A percentile compares a stretch with the other conserved stretches of the same genome.
Conservation (phyloP, 352 stramenopile species). For the Phytophthora crassamura region DNA sequence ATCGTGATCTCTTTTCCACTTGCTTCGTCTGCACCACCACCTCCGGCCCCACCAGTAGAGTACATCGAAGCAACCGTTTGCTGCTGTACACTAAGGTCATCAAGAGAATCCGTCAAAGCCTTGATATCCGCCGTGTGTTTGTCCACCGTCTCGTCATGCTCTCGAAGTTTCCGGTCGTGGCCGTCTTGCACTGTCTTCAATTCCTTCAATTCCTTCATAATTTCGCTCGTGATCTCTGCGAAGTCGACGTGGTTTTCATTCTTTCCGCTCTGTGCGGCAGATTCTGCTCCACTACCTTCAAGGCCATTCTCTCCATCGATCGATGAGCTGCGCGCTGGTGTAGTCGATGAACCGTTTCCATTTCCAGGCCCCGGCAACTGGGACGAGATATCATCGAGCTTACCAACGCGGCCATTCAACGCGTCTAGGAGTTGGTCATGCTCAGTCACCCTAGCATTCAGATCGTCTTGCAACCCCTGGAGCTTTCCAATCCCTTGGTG, state of each 20-base stretch:
- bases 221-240: slow-evolving; percentile 15
- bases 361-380: slow-evolving; percentile 11
- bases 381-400: slow-evolving; percentile 36
- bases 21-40: slow-evolving; percentile 5
- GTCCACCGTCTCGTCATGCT: slow-evolving; percentile 49
- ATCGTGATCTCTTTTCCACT: slow-evolving; percentile 9
- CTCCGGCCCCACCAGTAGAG: slow-evolving; percentile 1
- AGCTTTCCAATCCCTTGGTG: slow-evolving; percentile 54
- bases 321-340: not conserved
- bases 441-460: slow-evolving; percentile 42
- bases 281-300: slow-evolving; percentile 2
- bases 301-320: slow-evolving; percentile 22
- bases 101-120: slow-evolving; percentile 48
- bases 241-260: slow-evolving; percentile 13
- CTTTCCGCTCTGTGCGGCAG: not conserved
- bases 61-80: slow-evolving; percentile 47
- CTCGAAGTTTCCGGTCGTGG: slow-evolving; percentile 48
- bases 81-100: slow-evolving; percentile 66
- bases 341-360: not conserved
- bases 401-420: slow-evolving; percentile 40
- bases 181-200: slow-evolving; percentile 50
- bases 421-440: slow-evolving; percentile 49
- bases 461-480: slow-evolving; percentile 41
- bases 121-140: slow-evolving; percentile 63
- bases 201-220: slow-evolving; percentile 63